Evolutionary conservation across 2,329 filamentous ascomycete species (phyloP), one percentile per base, ranked within the genome.

Genomic region (Plectosphaerella plurivora): DNA sequence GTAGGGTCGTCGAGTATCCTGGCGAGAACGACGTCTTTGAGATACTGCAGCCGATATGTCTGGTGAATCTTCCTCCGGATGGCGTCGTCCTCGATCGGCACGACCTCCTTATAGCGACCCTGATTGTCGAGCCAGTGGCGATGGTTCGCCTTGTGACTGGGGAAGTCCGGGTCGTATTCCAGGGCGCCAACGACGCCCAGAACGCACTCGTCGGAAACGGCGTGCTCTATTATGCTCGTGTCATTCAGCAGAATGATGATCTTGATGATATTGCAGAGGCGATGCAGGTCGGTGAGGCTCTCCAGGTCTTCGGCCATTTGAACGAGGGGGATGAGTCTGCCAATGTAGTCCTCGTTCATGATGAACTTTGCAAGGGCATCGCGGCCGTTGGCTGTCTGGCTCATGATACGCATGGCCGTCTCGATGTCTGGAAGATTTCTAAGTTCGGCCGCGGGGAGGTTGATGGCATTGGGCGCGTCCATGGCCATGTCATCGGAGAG

Each of bases 101-200:
- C 92, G 12, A 99, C 94, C 74, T 99, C 93, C 70, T 96, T 97
- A 69, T 91, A 99, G 60, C 91, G 87, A 18, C 90, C 90, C 62
- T 91, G 84, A 65, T 94, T 91, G 56, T 87, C 85, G 51, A 99
- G 79, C 78, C 95, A 99, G 65, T 94, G 90, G 53, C 94, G 85
- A 67, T 99, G 94, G 65, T 97, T 97, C 22, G 94, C 93, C 68
- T 97, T 97, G 77, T 97, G 94, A 54, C 88, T 91, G 7, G 94
- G 94, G 62, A 97, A 99, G 70, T 99, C 94, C 1, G 94, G 93
- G 63, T 99, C 94, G 73, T 97, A 99, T 75, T 99, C 94, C 57
- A 99, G 76, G 22, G 94, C 94, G 55, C 94, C 94, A 37, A 99
- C 92, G 24, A 97, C 93, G 16, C 93, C 94, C 59, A 96, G 74